phyloP scores from a whole-genome alignment of 2,329 filamentous ascomycete genomes.

The Parasarocladium wereldwijsianum region DNA sequence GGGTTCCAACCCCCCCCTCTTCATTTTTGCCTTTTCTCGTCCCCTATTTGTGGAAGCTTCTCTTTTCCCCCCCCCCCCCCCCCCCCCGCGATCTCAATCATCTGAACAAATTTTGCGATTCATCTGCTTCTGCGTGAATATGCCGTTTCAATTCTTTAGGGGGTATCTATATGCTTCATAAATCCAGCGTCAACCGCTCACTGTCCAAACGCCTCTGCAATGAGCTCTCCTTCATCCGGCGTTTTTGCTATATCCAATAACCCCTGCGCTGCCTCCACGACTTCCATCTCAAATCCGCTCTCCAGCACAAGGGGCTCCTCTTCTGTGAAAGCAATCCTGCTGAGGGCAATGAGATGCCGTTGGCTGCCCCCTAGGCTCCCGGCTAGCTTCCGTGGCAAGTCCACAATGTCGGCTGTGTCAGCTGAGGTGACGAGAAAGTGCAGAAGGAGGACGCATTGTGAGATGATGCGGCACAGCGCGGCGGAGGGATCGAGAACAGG shows the following conservation, averaged over 20 bases:
- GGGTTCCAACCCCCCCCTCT: no score
- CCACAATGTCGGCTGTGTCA: conserved; percentile 27
- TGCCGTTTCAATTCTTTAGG: background rate
- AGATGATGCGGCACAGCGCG: conserved; percentile 29
- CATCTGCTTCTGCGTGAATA: no score
- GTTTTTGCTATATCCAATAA: conserved; percentile 70
- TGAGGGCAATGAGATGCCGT: conserved; percentile 68
- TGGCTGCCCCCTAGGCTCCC: conserved; percentile 60
- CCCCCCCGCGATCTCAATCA: no score
- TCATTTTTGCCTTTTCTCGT: no score
- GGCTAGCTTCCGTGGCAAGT: conserved; percentile 58
- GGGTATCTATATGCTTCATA: conserved; percentile 1
- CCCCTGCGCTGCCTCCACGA: conserved; percentile 66
- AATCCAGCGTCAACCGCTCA: conserved; percentile 9
- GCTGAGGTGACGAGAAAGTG: conserved; percentile 37
- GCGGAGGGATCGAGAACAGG: conserved; percentile 9
- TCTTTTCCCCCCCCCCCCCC: no score
- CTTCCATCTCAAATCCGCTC: conserved; percentile 59
- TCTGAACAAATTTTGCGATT: no score
- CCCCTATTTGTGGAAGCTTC: no score
- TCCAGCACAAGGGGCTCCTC: conserved; percentile 71
- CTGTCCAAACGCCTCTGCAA: conserved; percentile 25
- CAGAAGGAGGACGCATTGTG: conserved; percentile 31
- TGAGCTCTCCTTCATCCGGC: conserved; percentile 46
- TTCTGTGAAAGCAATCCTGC: conserved; percentile 68